Percentiles rank a stretch among this genome's conserved stretches.
Evolutionary conservation across 2,329 filamentous ascomycete species (phyloP).

Genomic region (Claviceps pazoutovae): DNA sequence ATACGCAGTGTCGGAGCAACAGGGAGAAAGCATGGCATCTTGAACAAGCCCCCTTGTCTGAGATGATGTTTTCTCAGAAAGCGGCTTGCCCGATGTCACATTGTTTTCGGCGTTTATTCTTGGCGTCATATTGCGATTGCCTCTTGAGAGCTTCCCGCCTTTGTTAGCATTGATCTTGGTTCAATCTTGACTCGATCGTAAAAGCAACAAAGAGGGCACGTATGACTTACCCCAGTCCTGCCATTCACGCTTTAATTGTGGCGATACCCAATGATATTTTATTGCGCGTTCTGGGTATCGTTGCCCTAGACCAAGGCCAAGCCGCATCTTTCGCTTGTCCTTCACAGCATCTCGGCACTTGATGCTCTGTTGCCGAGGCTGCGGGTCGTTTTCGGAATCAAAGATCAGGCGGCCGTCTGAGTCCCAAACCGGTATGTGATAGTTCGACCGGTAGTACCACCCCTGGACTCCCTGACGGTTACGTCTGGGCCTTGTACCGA

Average conservation of each 20-base stretch:
- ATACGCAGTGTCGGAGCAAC: no score
- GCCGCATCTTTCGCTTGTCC: conserved; percentile 21
- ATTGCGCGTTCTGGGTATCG: conserved; percentile 35
- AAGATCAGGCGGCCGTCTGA: conserved; percentile 26
- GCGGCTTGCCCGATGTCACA: no score
- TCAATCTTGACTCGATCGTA: neutral
- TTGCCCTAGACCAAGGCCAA: conserved; percentile 24
- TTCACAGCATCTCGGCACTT: conserved; percentile 25
- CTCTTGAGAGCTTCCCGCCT: neutral
- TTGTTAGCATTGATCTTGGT: neutral
- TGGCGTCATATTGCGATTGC: neutral
- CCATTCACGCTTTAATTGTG: conserved; percentile 23
- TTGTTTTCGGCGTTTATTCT: no score
- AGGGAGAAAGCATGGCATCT: no score
- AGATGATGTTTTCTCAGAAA: no score
- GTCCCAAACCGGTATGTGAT: conserved; percentile 26
- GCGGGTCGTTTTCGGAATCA: conserved; percentile 24
- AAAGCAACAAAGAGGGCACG: neutral
- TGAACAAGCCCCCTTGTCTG: no score
- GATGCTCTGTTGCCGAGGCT: conserved; percentile 23
- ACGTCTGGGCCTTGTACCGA: conserved; percentile 22
- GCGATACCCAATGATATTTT: conserved; percentile 30
- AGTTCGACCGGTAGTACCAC: conserved; percentile 31
- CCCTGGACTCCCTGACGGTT: conserved; percentile 28
- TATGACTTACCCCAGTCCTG: conserved; percentile 26